Evolutionary conservation across 176 grass and related monocot species (phyloP), one percentile per base, ranked within the genome.

Genomic region (Triticum urartu): DNA sequence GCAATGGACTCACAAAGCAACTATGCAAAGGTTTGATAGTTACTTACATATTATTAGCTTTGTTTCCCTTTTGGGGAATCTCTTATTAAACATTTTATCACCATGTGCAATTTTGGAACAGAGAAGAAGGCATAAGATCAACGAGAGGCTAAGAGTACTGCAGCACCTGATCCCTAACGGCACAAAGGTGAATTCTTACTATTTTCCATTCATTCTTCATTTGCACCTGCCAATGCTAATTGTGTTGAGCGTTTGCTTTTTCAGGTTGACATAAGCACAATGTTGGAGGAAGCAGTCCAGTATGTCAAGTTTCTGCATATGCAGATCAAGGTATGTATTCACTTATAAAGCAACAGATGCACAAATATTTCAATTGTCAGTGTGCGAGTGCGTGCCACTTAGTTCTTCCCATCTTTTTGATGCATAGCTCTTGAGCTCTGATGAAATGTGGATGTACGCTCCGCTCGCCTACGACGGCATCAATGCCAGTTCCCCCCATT

Each of bases 231-330:
- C 18, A 59, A n/a, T 17, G 43, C 3, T 3, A 58, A 66, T 3
- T 62, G 15, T 54, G 35, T 62, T 56, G 25, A 63, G 42, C 14
- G 13, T 64, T 24, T 69, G 11, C 59, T 75, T 43, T 93, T 74
- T 21, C 82, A 93, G 91, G 91, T 90, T 69, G 89, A 94, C 34
- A 87, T 94, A 59, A 91, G 89, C 84, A 94, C 92, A 59, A 91
- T 94, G 92, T 79, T 94, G 36, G 84, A 91, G 61, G 84, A 91
- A 84, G 84, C 89, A 85, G 85, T 89, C 42, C 80, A 89, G 56
- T 94, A 94, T 83, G 84, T 94, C 10, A 91, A 94, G 68, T 91
- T 94, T 74, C 66, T 91, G 76, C 92, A 94, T 72, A 71, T 91
- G 50, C 92, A 94, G 85, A 94, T 62, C n/a, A 62, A 62, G 60